A percentile compares a stretch with the other conserved stretches of the same genome.
phyloP scores from a whole-genome alignment of 805 yeast genomes.

The Saccharomycopsis fibuligera region DNA sequence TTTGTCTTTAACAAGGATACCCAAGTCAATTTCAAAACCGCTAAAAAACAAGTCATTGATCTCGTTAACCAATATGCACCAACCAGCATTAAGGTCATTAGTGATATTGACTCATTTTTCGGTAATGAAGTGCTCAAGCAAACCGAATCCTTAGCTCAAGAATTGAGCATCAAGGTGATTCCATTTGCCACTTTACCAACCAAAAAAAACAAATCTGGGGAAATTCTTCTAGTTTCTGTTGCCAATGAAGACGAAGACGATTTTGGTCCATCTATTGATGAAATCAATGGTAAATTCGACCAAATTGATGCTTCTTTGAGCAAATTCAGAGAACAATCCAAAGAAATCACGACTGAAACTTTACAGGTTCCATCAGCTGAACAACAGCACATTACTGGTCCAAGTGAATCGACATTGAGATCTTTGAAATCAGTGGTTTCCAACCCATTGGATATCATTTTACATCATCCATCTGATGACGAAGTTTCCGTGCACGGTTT shows the following conservation, averaged over 20 bases:
- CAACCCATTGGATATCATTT: constrained; percentile 38
- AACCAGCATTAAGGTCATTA: constrained; percentile 45
- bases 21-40: constrained; percentile 45
- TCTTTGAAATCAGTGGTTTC: constrained; percentile 31
- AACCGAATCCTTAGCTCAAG: constrained; percentile 37
- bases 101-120: constrained; percentile 64
- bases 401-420: constrained; percentile 51
- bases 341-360: constrained; percentile 43
- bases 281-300: constrained; percentile 47
- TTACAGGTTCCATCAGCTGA: constrained; percentile 46
- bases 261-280: constrained; percentile 64
- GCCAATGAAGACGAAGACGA: constrained; percentile 48
- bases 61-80: constrained; percentile 72
- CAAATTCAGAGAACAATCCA: constrained; percentile 51
- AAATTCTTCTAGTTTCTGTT: constrained; percentile 49
- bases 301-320: constrained; percentile 50
- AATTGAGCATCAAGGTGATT: constrained; percentile 48
- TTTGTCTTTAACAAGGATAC: constrained; percentile 43
- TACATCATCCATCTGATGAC: constrained; percentile 44
- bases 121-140: constrained; percentile 37
- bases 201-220: constrained; percentile 29
- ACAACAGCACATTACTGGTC: constrained; percentile 58
- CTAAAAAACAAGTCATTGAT: constrained; percentile 67
- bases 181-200: constrained; percentile 48
- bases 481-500: constrained; percentile 66